Evolutionary conservation across 306 rosid genomes (phyloP).

Genomic region (Rosa persica): DNA sequence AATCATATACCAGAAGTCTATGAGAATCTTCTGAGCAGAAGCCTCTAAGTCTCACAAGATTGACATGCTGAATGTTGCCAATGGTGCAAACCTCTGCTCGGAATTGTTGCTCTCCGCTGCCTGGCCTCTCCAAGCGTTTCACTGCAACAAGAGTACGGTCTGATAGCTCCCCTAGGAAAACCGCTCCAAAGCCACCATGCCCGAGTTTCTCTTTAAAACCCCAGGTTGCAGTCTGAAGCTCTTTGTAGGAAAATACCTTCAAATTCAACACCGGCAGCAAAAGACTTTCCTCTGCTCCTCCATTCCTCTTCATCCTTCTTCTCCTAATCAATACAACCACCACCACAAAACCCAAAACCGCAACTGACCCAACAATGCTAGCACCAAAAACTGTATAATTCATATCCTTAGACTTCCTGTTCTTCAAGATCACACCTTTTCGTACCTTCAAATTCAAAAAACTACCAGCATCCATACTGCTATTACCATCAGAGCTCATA

Average conservation of each 20-base stretch:
- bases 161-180: conserved; percentile 62
- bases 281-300: conserved; percentile 39
- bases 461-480: neutral
- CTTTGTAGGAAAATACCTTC: conserved; percentile 67
- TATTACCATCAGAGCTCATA: conserved; percentile 23
- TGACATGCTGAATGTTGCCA: conserved; percentile 84
- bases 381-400: conserved; percentile 39
- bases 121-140: conserved; percentile 84
- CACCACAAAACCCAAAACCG: conserved; percentile 37
- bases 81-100: conserved; percentile 81
- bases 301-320: conserved; percentile 28
- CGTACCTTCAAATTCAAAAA: conserved; percentile 48
- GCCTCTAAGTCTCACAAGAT: conserved; percentile 79
- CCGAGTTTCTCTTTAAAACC: conserved; percentile 76
- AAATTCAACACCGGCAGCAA: conserved; percentile 47
- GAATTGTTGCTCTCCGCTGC: conserved; percentile 84
- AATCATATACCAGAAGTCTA: conserved; percentile 78
- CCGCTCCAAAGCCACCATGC: conserved; percentile 89
- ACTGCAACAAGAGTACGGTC: conserved; percentile 67
- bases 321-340: conserved; percentile 42
- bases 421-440: conserved; percentile 12
- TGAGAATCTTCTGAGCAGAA: conserved; percentile 82
- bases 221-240: conserved; percentile 64
- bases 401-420: conserved; percentile 7
- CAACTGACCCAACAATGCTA: conserved; percentile 40